Evolutionary conservation across 805 yeast species (phyloP), one percentile per base, ranked within the genome.

Genomic region (Candida morakotiae): DNA sequence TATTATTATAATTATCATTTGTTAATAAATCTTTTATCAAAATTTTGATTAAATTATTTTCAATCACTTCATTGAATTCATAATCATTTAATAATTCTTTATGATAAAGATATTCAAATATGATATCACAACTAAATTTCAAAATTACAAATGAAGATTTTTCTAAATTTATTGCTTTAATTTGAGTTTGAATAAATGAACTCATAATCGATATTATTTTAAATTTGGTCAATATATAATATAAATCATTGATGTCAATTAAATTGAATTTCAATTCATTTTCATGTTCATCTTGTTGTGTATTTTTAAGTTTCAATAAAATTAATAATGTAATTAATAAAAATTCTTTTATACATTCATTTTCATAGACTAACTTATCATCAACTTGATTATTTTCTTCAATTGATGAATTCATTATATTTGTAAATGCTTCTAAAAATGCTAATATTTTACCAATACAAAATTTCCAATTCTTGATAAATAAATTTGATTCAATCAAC

Each of bases 51-150:
- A 67, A 42, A 5, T 44, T 39, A 2, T 64, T 50, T 20, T 53
- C 42, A 4, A 63, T 56, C 35, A 67, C 43, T 7, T 42, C 41
- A 9, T 44, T 45, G 31, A 67, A 63, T 35, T 67, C 72, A 11
- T 36, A 40, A 41, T 65, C 71, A 10, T 53, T 42, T 11, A 67
- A 49, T 16, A 66, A 46, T 31, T 59, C 67, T 1, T 51, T 50
- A 32, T 60, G 56, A 51, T 56, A 66, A 20, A 67, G 51, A 40
- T 67, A 67, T 47, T 65, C 70, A 41, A 67, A 67, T 19, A 67
- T 46, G 7, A 64, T 60, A 43, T 67, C 72, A 44, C 72, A 57
- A 27, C 56, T 46, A 42, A 67, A 62, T 41, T 64, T 64, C 22
- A 67, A 43, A 5, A 66, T 38, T 8, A 62, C 60, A 44, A 49